Conservation (phyloP, 2,329 filamentous ascomycete genomes). For the Ophiosphaerella korrae region DNA sequence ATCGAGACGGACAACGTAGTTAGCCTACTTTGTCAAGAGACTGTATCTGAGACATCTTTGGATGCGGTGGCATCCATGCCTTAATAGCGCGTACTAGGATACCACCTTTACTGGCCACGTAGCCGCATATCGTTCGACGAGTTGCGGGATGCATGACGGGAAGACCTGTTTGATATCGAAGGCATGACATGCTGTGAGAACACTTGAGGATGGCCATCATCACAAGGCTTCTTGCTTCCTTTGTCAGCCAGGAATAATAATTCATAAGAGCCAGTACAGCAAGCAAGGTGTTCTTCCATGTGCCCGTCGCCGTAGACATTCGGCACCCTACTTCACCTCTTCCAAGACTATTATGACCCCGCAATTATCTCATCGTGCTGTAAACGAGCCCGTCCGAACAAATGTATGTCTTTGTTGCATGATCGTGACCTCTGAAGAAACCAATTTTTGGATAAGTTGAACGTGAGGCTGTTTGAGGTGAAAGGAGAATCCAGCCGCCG, state of each 20-base stretch:
- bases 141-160: constrained; percentile 21
- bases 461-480: background rate
- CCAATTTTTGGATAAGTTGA: background rate
- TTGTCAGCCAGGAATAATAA: background rate
- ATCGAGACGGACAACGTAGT: constrained; percentile 5
- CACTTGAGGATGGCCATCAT: background rate
- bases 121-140: constrained; percentile 23
- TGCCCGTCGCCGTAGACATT: no score
- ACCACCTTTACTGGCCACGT: constrained; percentile 32
- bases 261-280: background rate
- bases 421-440: background rate
- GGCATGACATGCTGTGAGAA: background rate
- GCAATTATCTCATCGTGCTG: no score
- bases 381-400: no score
- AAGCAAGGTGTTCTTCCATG: background rate
- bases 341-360: no score
- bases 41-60: constrained; percentile 22
- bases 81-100: constrained; percentile 40
- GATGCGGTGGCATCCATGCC: constrained; percentile 27
- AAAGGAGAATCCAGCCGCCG: no score
- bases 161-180: background rate
- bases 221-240: background rate
- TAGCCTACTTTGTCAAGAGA: constrained; percentile 54
- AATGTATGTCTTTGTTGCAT: background rate
- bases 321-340: no score